phyloP scores from a whole-genome alignment of 768 basidiomycete genomes.

The Guyanaporus albipodus region DNA sequence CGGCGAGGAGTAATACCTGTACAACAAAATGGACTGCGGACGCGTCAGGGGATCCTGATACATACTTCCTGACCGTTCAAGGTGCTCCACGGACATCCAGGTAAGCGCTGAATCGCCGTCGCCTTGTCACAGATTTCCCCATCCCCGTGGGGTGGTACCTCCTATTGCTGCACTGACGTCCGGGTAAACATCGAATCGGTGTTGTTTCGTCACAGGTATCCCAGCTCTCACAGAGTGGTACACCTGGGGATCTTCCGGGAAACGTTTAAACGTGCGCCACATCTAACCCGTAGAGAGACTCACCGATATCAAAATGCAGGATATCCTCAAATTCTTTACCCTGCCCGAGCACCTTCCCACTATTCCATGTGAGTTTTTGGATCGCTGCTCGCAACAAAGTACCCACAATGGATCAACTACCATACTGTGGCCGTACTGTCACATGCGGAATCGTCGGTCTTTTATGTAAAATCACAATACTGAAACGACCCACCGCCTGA shows the following conservation, averaged over 20 bases:
- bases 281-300: constrained; percentile 25
- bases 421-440: constrained; percentile 86
- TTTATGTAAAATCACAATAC: background rate
- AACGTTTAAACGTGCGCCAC: background rate
- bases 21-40: too few relatives aligned
- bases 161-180: constrained; percentile 56
- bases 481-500: constrained; percentile 68
- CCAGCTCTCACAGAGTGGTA: constrained; percentile 68
- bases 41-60: too few relatives aligned
- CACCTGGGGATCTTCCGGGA: constrained; percentile 54
- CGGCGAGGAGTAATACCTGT: too few relatives aligned
- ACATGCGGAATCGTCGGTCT: background rate
- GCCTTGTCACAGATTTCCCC: too few relatives aligned
- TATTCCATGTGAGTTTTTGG: constrained; percentile 30
- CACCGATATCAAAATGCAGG: constrained; percentile 77
- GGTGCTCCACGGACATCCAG: too few relatives aligned
- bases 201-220: constrained; percentile 89
- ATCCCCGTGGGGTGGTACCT: too few relatives aligned
- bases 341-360: constrained; percentile 71
- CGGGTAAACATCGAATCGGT: constrained; percentile 89
- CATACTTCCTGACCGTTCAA: too few relatives aligned
- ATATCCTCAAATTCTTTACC: constrained; percentile 78
- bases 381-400: background rate
- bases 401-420: constrained; percentile 86
- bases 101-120: too few relatives aligned